Percentiles rank a stretch among this genome's conserved stretches.
phyloP scores from a whole-genome alignment of 2,329 filamentous ascomycete genomes.

The Botrytis porri region DNA sequence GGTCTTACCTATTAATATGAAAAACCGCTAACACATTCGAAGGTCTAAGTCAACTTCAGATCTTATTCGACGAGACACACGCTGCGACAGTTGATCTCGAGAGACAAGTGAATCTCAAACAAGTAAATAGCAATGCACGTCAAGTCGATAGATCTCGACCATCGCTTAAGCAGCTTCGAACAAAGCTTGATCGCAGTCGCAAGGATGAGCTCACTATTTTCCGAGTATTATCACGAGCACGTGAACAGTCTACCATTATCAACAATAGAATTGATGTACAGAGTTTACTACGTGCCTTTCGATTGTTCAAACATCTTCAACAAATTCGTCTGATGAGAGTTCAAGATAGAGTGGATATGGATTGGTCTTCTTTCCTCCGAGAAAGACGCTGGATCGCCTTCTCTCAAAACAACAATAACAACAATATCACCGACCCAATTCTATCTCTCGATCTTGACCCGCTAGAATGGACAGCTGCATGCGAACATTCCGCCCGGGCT shows the following conservation, averaged over 20 bases:
- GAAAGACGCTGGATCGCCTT: constrained; percentile 30
- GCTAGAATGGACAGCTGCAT: constrained; percentile 61
- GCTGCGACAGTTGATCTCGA: constrained; percentile 11
- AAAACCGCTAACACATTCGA: background rate
- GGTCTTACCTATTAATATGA: background rate
- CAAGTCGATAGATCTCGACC: constrained; percentile 20
- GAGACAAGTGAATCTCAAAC: constrained; percentile 19
- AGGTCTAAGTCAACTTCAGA: constrained; percentile 15
- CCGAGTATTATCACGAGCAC: constrained; percentile 27
- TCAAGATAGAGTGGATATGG: constrained; percentile 56
- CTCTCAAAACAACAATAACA: constrained; percentile 24
- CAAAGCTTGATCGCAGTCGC: constrained; percentile 17
- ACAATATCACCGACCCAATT: constrained; percentile 38
- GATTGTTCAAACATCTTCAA: constrained; percentile 57
- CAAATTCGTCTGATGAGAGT: constrained; percentile 63
- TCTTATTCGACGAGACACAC: constrained; percentile 20
- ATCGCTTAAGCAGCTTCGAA: constrained; percentile 23
- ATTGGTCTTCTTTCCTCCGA: constrained; percentile 51
- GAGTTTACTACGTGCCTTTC: constrained; percentile 29
- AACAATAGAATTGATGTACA: constrained; percentile 26
- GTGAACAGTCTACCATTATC: constrained; percentile 31
- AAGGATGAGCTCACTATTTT: constrained; percentile 25
- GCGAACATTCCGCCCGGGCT: constrained; percentile 57
- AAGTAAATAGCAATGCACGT: background rate
- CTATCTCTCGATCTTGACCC: constrained; percentile 46